Conservation (phyloP, 164 flowering plant species). For the Sextonia rubra region DNA sequence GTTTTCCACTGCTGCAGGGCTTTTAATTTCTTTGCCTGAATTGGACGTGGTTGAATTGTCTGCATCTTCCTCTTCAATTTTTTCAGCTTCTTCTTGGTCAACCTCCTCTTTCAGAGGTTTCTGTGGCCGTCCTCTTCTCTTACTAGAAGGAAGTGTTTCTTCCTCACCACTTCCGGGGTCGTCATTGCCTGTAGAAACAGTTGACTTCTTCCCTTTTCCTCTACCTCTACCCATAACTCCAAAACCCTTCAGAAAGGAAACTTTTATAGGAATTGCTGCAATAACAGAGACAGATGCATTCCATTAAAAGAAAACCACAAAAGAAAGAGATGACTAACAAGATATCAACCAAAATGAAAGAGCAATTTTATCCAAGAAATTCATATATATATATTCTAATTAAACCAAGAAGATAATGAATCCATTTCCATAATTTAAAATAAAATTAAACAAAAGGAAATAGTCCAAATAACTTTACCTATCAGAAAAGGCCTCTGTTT, state of each 20-base stretch:
- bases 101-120: slow-evolving; percentile 57
- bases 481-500: no score
- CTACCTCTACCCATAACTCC: slow-evolving; percentile 71
- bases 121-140: slow-evolving; percentile 79
- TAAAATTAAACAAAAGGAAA: no score
- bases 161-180: slow-evolving; percentile 74
- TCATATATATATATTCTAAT: not conserved
- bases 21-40: slow-evolving; percentile 30
- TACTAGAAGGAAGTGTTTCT: slow-evolving; percentile 55
- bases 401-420: no score
- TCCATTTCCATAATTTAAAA: no score
- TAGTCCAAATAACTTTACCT: no score
- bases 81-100: slow-evolving; percentile 54
- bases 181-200: slow-evolving; percentile 37
- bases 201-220: slow-evolving; percentile 67
- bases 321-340: not conserved
- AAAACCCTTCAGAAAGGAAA: slow-evolving; percentile 3
- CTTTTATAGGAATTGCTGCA: slow-evolving; percentile 23
- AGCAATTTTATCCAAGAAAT: not conserved
- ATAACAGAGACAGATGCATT: not conserved
- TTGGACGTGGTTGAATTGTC: slow-evolving; percentile 23
- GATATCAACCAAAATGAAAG: not conserved
- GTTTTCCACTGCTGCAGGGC: slow-evolving; percentile 29
- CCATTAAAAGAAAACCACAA: no score
- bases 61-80: slow-evolving; percentile 39